These are phyloP conservation scores for Blumeria hordei DNA, from an alignment of 2,329 filamentous ascomycete species.

Conservation along the genomic window DNA sequence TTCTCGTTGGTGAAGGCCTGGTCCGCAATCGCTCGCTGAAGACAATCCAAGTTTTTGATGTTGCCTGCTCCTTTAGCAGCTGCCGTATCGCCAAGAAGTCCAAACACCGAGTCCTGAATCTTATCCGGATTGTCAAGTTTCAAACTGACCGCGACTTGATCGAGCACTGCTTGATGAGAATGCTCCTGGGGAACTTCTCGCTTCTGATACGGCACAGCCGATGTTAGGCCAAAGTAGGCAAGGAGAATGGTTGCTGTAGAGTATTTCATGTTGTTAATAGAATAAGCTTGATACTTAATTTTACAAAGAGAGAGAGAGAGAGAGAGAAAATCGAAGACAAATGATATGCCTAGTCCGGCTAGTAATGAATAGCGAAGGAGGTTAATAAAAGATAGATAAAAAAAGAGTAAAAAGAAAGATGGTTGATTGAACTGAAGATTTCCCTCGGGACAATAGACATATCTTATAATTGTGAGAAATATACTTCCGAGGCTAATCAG, in stretches of 20 bases:
- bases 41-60: constrained; percentile 29
- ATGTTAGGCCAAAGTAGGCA: constrained; percentile 12
- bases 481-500: too few species aligned
- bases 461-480: too few species aligned
- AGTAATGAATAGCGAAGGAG: too few species aligned
- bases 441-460: too few species aligned
- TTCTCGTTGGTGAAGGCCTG: constrained; percentile 37
- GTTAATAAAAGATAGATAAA: too few species aligned
- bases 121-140: constrained; percentile 24
- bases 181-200: constrained; percentile 34
- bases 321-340: too few species aligned
- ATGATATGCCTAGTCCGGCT: too few species aligned
- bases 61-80: constrained; percentile 22
- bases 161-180: constrained; percentile 26
- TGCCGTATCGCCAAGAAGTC: constrained; percentile 26
- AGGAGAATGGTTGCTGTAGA: constrained; percentile 12
- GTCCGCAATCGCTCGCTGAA: constrained; percentile 33
- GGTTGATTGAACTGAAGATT: too few species aligned
- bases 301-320: not conserved
- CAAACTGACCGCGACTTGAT: constrained; percentile 20
- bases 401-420: too few species aligned
- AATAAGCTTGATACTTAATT: constrained; percentile 3
- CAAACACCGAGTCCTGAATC: constrained; percentile 25
- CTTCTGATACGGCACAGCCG: constrained; percentile 11
- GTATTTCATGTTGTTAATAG: constrained; percentile 14